Percentiles rank a stretch among this genome's conserved stretches.
Conservation (phyloP, 768 basidiomycete species). For the Russula olivacea region DNA sequence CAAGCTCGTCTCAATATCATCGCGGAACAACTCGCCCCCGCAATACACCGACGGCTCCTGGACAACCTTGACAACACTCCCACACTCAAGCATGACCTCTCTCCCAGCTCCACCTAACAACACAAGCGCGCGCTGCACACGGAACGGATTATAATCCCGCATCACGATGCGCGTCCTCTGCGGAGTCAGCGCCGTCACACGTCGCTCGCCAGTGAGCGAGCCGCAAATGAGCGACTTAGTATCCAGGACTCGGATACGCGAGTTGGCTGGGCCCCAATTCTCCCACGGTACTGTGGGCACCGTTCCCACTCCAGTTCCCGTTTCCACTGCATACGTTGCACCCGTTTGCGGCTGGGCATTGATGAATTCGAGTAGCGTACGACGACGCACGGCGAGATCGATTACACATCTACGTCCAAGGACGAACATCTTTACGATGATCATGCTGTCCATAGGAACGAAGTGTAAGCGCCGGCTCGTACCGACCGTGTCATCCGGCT, state of each 20-base stretch:
- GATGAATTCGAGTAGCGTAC: not conserved
- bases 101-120: not conserved
- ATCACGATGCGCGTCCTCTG: not conserved
- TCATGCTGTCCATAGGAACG: conserved; percentile 6
- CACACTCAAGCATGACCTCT: not conserved
- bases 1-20: not conserved
- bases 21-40: conserved; percentile 1
- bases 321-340: no score
- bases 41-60: not conserved
- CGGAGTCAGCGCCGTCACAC: not conserved
- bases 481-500: not conserved
- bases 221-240: conserved; percentile 5
- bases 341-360: not conserved
- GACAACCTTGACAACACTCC: not conserved
- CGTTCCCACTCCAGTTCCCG: no score
- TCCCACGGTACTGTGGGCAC: conserved; percentile 1
- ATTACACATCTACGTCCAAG: not conserved
- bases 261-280: not conserved
- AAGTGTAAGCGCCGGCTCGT: not conserved
- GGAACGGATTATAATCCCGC: conserved; percentile 11
- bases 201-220: conserved; percentile 9
- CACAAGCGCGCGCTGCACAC: not conserved
- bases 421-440: conserved; percentile 4
- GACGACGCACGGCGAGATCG: conserved; percentile 9
- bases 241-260: not conserved